A percentile compares a stretch with the other conserved stretches of the same genome.
These are phyloP conservation scores for Blastobotrys capitulatus DNA, from an alignment of 1,139 yeast genomes.

Conservation along the genomic window DNA sequence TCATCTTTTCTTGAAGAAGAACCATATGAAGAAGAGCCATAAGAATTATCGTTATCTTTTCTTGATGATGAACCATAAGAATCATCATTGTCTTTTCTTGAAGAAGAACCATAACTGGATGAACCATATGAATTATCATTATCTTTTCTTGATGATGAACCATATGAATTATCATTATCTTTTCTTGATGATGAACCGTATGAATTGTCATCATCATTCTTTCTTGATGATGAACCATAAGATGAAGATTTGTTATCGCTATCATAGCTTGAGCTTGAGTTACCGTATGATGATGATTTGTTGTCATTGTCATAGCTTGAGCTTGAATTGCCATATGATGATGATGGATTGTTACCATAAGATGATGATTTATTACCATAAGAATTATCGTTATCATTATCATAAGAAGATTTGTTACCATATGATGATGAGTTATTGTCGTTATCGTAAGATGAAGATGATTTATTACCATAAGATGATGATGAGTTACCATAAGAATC, in stretches of 20 bases:
- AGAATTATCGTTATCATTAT: background rate
- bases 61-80: background rate
- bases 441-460: background rate
- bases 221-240: background rate
- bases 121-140: background rate
- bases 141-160: too few relatives aligned
- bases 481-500: background rate
- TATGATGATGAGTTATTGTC: conserved; percentile 3
- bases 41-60: background rate
- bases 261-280: background rate
- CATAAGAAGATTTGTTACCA: background rate
- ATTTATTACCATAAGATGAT: background rate
- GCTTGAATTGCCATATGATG: too few relatives aligned
- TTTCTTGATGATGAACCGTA: conserved; percentile 1
- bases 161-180: background rate
- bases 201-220: background rate
- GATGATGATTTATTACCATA: background rate
- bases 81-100: background rate
- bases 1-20: background rate
- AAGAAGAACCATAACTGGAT: background rate
- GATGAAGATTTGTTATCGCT: background rate
- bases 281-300: conserved; percentile 3
- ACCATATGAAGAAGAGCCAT: conserved; percentile 1
- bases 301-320: background rate
- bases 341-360: background rate